phyloP scores from a whole-genome alignment of 306 rosid species.

The Quercus berberidifolia region DNA sequence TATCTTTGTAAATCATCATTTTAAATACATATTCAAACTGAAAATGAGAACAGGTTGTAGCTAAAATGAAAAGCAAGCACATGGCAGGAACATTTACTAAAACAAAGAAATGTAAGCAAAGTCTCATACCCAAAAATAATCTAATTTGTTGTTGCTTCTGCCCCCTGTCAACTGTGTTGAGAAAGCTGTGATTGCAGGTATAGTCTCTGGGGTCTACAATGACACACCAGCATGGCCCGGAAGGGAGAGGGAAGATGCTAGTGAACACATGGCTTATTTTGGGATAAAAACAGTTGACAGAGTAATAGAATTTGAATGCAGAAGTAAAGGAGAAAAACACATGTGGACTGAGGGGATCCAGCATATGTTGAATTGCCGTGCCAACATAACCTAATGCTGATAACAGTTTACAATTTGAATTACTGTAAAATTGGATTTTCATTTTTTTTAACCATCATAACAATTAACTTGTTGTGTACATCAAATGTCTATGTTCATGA shows the following conservation, averaged over 20 bases:
- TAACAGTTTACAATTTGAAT: conserved; percentile 8
- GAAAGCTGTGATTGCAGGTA: conserved; percentile 55
- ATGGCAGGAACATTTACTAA: conserved; percentile 88
- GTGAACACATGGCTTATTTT: conserved; percentile 62
- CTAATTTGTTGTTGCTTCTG: conserved; percentile 15
- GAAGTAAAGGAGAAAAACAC: conserved; percentile 60
- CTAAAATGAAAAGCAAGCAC: conserved; percentile 89
- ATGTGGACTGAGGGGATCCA: conserved; percentile 86
- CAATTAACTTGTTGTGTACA: conserved; percentile 2
- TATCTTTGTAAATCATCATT: conserved; percentile 5
- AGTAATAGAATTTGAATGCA: conserved; percentile 82
- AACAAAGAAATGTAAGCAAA: conserved; percentile 83
- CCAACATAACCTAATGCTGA: conserved; percentile 31
- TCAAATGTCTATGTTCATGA: neutral
- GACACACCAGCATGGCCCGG: conserved; percentile 71
- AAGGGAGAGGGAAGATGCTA: conserved; percentile 51
- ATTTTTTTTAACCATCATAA: neutral
- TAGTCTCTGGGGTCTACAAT: conserved; percentile 63
- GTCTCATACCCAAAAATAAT: conserved; percentile 1
- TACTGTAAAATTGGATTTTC: conserved; percentile 18
- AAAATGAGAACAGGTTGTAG: conserved; percentile 64
- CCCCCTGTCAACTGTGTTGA: conserved; percentile 14
- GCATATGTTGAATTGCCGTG: conserved; percentile 63
- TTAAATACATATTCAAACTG: conserved; percentile 16
- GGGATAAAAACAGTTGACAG: conserved; percentile 75